Percentiles rank a stretch among this genome's conserved stretches.
phyloP scores from a whole-genome alignment of 306 rosid species.

The Albizia julibrissin region DNA sequence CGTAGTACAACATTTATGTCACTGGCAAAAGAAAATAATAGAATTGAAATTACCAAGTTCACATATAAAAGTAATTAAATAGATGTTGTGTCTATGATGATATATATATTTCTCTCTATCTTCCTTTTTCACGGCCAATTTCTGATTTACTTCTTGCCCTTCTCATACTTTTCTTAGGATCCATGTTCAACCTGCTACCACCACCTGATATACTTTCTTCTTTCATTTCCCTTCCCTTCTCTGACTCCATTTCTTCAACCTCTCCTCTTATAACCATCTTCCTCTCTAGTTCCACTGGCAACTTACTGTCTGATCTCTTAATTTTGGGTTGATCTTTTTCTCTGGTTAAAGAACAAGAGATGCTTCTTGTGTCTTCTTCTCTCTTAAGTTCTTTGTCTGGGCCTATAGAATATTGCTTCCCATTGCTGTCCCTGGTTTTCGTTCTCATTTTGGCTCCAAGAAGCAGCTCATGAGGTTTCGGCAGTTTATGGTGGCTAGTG shows the following conservation, averaged over 20 bases:
- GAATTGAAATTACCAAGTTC: conserved; percentile 37
- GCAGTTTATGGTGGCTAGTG: conserved; percentile 38
- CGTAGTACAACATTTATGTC: conserved; percentile 37
- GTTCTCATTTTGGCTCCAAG: conserved; percentile 49
- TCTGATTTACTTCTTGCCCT: conserved; percentile 73
- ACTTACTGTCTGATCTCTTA: conserved; percentile 49
- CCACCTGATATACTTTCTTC: conserved; percentile 41
- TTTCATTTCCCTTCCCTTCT: conserved; percentile 40
- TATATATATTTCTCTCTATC: conserved; percentile 48
- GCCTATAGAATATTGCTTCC: conserved; percentile 43
- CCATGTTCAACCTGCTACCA: conserved; percentile 50
- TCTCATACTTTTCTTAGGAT: conserved; percentile 48
- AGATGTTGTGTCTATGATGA: conserved; percentile 16
- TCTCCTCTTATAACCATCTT: conserved; percentile 50
- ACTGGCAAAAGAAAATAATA: conserved; percentile 25
- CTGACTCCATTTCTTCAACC: conserved; percentile 44
- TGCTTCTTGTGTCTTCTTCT: conserved; percentile 43
- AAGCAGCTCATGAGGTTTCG: conserved; percentile 47
- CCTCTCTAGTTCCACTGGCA: conserved; percentile 48
- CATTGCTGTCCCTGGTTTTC: conserved; percentile 41
- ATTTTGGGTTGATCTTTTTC: conserved; percentile 49
- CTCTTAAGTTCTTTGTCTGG: conserved; percentile 44
- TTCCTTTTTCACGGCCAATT: conserved; percentile 58
- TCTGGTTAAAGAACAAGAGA: conserved; percentile 38
- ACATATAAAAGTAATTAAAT: conserved; percentile 6